Evolutionary conservation across 208 protist genomes (phyloP).

Genomic region (Trypanosomatidae sp.): DNA sequence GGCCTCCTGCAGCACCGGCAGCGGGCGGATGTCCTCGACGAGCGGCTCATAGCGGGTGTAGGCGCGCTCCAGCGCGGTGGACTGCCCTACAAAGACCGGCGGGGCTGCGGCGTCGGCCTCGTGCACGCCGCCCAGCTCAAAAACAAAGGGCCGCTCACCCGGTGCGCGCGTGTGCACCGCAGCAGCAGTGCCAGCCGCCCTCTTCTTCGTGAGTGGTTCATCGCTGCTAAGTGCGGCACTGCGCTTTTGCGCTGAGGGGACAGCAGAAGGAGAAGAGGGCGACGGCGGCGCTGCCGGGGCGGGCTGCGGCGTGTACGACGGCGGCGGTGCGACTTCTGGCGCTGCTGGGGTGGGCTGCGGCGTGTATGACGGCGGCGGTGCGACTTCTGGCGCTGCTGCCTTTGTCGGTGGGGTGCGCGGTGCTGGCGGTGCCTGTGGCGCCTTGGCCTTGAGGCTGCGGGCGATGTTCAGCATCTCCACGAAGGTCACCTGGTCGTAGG

Average conservation of each 20-base stretch:
- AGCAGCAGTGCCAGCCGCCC: background rate
- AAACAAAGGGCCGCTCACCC: slow-evolving; percentile 10
- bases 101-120: slow-evolving; percentile 11
- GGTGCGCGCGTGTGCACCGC: no score
- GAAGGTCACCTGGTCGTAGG: slow-evolving; percentile 59
- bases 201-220: background rate
- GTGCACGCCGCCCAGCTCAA: slow-evolving; percentile 15
- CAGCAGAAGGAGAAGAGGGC: background rate
- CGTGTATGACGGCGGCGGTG: no score
- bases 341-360: no score
- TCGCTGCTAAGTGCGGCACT: background rate
- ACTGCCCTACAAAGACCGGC: slow-evolving; percentile 48
- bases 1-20: slow-evolving; percentile 73
- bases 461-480: slow-evolving; percentile 73
- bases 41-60: slow-evolving; percentile 88
- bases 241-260: background rate
- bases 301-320: no score
- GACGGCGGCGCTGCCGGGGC: no score
- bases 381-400: no score
- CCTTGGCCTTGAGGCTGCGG: slow-evolving; percentile 43
- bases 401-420: no score
- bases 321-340: no score
- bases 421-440: slow-evolving; percentile 1
- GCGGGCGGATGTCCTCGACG: slow-evolving; percentile 88
- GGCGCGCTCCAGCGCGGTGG: slow-evolving; percentile 55